Evolutionary conservation across 2,329 filamentous ascomycete species (phyloP).

Genomic region (Didymella arachidicola): DNA sequence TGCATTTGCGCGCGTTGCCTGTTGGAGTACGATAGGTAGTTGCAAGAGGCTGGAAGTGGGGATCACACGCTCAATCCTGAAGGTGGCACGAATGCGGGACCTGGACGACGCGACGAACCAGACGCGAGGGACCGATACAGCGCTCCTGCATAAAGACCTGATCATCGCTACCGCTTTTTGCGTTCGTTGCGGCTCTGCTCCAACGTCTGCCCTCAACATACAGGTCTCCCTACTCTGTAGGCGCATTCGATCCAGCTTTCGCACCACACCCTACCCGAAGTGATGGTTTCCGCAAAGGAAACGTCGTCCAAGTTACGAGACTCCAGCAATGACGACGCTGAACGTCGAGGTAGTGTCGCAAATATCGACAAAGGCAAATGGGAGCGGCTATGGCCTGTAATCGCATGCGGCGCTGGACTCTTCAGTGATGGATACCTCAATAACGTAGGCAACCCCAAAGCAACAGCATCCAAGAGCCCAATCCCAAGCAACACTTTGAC

Average conservation of each 20-base stretch:
- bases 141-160: conserved; percentile 8
- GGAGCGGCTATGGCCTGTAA: conserved; percentile 71
- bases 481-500: background rate
- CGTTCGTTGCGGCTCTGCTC: conserved; percentile 7
- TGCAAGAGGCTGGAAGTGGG: conserved; percentile 15
- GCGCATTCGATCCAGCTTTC: background rate
- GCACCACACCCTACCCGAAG: background rate
- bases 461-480: conserved; percentile 19
- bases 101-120: conserved; percentile 11
- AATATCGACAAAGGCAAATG: conserved; percentile 45
- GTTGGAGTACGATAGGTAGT: conserved; percentile 15
- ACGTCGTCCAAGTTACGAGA: conserved; percentile 8
- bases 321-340: conserved; percentile 16
- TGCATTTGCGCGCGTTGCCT: conserved; percentile 2
- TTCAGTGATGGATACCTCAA: conserved; percentile 95
- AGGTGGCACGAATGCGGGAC: conserved; percentile 20
- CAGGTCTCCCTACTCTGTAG: background rate
- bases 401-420: conserved; percentile 87
- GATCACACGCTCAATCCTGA: conserved; percentile 15
- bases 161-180: background rate
- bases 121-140: conserved; percentile 7
- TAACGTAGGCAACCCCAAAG: conserved; percentile 62
- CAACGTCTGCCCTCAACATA: background rate
- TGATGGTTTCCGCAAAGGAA: conserved; percentile 21
- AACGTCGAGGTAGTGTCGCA: conserved; percentile 18